Evolutionary conservation across 1,139 yeast genomes (phyloP).

Genomic region (Kodamaea alishanica): DNA sequence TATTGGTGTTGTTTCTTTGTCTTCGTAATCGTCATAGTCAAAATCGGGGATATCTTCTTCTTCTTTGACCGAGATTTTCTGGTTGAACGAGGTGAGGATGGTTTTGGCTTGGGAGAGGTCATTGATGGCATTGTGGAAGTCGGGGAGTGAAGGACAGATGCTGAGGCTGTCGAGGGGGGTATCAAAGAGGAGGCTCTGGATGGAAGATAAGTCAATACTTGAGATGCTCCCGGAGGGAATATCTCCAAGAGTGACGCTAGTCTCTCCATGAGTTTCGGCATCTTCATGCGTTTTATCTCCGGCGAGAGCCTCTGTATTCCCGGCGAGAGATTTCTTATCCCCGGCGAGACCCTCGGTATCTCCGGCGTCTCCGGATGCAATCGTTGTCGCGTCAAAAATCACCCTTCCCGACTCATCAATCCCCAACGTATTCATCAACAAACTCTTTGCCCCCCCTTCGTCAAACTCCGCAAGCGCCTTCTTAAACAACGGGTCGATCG

Average conservation of each 20-base stretch:
- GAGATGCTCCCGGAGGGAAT: too few relatives aligned
- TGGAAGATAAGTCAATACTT: slow-evolving; percentile 12
- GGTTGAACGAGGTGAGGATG: slow-evolving; percentile 15
- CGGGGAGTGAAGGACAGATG: slow-evolving; percentile 62
- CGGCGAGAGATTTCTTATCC: too few relatives aligned
- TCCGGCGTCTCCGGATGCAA: slow-evolving; percentile 8
- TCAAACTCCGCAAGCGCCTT: slow-evolving; percentile 90
- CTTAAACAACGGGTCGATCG: slow-evolving; percentile 84
- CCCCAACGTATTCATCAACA: slow-evolving; percentile 66
- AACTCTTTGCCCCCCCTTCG: slow-evolving; percentile 91
- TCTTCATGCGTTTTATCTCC: slow-evolving; percentile 10
- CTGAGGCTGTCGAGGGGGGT: slow-evolving; percentile 34
- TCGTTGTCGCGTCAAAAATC: slow-evolving; percentile 56
- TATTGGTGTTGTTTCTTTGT: slow-evolving; percentile 19
- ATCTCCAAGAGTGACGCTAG: too few relatives aligned
- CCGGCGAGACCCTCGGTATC: slow-evolving; percentile 10
- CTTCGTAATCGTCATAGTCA: slow-evolving; percentile 14
- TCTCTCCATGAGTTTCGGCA: slow-evolving; percentile 17
- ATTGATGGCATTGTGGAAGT: slow-evolving; percentile 52
- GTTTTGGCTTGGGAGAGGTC: slow-evolving; percentile 57
- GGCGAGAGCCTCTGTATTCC: too few relatives aligned
- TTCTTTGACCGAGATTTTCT: slow-evolving; percentile 20
- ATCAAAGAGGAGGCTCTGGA: slow-evolving; percentile 22
- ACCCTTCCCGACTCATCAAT: slow-evolving; percentile 58
- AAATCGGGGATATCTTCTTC: slow-evolving; percentile 17